Base-by-base conservation (phyloP, 257 asterid species). In the Lantana camara region DNA sequence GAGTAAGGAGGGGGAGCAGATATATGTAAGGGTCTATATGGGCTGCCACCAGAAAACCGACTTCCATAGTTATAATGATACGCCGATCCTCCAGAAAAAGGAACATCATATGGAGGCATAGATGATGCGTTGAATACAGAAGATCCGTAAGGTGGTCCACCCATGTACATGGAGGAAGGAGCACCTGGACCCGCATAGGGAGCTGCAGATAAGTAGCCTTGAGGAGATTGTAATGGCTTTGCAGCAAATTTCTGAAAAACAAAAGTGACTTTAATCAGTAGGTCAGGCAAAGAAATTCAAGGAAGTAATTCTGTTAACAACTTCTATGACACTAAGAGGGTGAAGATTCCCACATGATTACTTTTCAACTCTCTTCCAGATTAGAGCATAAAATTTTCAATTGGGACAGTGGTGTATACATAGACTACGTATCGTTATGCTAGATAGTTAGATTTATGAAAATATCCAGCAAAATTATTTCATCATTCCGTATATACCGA, bases 61-160 rank as follows among this genome's bases (percentile, higher is more conserved):
- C 79, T 80, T 40, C 96, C 95, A 72, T 81, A 84, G 76, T 81
- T 91, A 72, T 81, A 87, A 69, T 82, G 96, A 80, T 88, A 90
- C 29, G 88, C 82, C 2, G 96, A 84, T 68, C 89, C 87, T 57
- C 96, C 96, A 70, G 95, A 73, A 79, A 73, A 90, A 16, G 96
- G 95, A 77, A 82, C 81, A 47, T 90, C 97, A 71, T 88, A 91
- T 30, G 93, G 89, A 21, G 88, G 95, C 63, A 85, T 55, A 55
- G 97, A 82, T 68, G 95, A 3, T 46, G 95, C 87, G 64, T 75
- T 83, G 75, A 83, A 85, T 67, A 87, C 58, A 40, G 97, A 80
- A 61, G 95, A 81, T 42, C 96, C 93, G 60, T 85, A 88, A 60
- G 97, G 93, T 37, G 89, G 83, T 32, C 79, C 80, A 63, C 96